Evolutionary conservation across 352 stramenopile genomes (phyloP).

Genomic region (Blastocystis sp.): DNA sequence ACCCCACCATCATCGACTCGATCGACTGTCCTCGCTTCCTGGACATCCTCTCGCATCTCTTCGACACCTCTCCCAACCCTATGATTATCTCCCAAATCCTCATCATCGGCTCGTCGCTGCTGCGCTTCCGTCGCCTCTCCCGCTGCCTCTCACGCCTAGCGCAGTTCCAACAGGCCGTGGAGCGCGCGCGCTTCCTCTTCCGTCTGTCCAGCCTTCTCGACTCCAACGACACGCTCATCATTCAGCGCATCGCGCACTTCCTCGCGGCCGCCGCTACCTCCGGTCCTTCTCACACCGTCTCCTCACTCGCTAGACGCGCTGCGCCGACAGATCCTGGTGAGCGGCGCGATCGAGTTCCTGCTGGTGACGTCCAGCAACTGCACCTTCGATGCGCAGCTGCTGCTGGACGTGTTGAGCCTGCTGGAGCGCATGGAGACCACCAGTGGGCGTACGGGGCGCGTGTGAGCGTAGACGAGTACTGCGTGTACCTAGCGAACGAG

Average conservation of each 20-base stretch:
- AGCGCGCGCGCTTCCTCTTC: not conserved
- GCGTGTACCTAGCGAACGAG: slow-evolving; percentile 40
- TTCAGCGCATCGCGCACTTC: not conserved
- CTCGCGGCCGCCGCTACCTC: not conserved
- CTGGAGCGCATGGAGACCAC: not conserved
- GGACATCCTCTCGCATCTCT: not conserved
- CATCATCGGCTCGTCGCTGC: not conserved
- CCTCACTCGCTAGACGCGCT: not conserved
- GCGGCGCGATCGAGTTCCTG: not conserved
- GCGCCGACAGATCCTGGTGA: slow-evolving; percentile 25
- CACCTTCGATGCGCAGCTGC: not conserved
- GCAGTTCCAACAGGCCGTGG: not conserved
- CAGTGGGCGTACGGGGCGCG: not conserved
- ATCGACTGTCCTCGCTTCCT: not conserved
- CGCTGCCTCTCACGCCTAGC: not conserved
- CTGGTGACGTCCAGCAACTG: not conserved
- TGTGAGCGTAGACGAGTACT: slow-evolving; percentile 57
- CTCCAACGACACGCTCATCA: not conserved
- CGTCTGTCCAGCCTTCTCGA: not conserved
- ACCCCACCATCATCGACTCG: not conserved
- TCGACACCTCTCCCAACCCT: not conserved
- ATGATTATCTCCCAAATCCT: not conserved
- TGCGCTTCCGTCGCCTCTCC: not conserved
- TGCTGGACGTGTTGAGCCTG: not conserved
- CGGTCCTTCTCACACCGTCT: not conserved